Percentiles rank a stretch among this genome's conserved stretches.
phyloP scores from a whole-genome alignment of 768 basidiomycete genomes.

The Solioccasus polychromus region DNA sequence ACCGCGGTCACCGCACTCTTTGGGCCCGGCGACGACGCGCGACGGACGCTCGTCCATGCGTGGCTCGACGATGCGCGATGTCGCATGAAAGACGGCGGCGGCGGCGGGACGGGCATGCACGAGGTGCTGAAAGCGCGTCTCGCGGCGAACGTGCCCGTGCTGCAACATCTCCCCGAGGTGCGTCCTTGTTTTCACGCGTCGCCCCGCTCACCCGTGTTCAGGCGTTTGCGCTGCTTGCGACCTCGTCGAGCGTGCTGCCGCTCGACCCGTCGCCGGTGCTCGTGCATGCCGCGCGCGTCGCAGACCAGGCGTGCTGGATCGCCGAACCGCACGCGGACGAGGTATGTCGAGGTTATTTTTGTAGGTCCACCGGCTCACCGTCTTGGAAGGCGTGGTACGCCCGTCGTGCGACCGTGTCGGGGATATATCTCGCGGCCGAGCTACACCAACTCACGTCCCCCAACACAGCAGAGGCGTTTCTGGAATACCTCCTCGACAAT shows the following conservation, averaged over 20 bases:
- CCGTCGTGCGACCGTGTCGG: slow-evolving; percentile 59
- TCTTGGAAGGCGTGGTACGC: slow-evolving; percentile 71
- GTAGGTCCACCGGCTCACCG: not conserved
- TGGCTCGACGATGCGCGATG: slow-evolving; percentile 69
- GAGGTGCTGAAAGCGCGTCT: slow-evolving; percentile 57
- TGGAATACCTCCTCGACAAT: slow-evolving; percentile 58
- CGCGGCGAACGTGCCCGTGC: slow-evolving; percentile 63
- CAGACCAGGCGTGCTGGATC: slow-evolving; percentile 67
- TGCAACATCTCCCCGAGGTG: slow-evolving; percentile 67
- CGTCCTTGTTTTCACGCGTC: slow-evolving; percentile 12
- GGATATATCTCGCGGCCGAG: slow-evolving; percentile 74
- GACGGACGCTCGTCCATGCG: slow-evolving; percentile 60
- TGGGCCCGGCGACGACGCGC: slow-evolving; percentile 64
- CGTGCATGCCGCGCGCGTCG: slow-evolving; percentile 57
- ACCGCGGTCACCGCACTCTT: slow-evolving; percentile 70
- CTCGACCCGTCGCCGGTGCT: slow-evolving; percentile 61
- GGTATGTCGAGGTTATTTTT: slow-evolving; percentile 37
- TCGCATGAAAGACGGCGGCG: slow-evolving; percentile 40
- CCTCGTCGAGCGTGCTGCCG: slow-evolving; percentile 46
- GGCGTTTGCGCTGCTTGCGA: slow-evolving; percentile 72
- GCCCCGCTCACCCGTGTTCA: slow-evolving; percentile 24
- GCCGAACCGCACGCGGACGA: slow-evolving; percentile 53
- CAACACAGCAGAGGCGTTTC: slow-evolving; percentile 58
- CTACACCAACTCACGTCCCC: slow-evolving; percentile 83
- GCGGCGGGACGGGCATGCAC: slow-evolving; percentile 30